A percentile compares a stretch with the other conserved stretches of the same genome.
phyloP scores from a whole-genome alignment of 192 early-diverging fungal species.

The Oehlia diaphana region DNA sequence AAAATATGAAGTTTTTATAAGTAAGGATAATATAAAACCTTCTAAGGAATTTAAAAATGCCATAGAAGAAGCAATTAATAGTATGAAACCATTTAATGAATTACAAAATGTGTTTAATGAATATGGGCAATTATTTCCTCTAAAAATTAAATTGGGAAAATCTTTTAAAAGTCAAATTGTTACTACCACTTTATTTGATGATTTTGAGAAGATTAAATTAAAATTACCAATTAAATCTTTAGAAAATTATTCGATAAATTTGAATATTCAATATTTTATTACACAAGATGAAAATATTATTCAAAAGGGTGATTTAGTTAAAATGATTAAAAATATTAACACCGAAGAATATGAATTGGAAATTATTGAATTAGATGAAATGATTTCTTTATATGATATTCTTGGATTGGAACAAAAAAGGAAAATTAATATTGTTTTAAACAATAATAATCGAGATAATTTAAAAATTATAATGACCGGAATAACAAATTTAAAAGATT shows the following conservation, averaged over 20 bases:
- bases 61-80: not conserved
- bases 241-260: not conserved
- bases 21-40: not conserved
- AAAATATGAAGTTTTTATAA: not conserved
- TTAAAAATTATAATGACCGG: not conserved
- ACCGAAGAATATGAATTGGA: not conserved
- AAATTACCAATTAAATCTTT: not conserved
- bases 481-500: not conserved
- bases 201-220: not conserved
- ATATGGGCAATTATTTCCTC: not conserved
- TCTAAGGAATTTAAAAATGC: not conserved
- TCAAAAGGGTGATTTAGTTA: no score
- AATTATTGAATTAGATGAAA: not conserved
- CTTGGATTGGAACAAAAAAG: not conserved
- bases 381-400: not conserved
- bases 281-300: not conserved
- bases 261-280: not conserved
- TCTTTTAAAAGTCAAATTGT: not conserved
- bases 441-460: not conserved
- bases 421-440: not conserved
- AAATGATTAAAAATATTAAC: no score
- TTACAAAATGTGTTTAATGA: not conserved
- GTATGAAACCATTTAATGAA: not conserved
- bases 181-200: not conserved
- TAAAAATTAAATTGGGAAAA: not conserved